Evolutionary conservation across 2,329 filamentous ascomycete species (phyloP).

Genomic region (Colletotrichum sp.): DNA sequence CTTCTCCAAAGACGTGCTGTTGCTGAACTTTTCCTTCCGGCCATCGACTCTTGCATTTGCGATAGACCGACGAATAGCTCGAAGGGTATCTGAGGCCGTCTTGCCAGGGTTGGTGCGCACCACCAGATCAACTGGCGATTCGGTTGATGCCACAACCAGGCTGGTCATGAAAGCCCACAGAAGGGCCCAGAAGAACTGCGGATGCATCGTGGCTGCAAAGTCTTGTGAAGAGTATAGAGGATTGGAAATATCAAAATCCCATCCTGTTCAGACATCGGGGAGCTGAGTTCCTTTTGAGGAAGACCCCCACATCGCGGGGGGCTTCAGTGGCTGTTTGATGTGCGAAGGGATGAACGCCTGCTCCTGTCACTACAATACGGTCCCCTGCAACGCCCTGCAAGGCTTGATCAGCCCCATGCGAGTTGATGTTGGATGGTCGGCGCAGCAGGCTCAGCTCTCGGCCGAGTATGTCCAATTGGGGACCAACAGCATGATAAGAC

Average conservation of each 20-base stretch:
- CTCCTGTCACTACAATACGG: background rate
- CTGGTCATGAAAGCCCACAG: background rate
- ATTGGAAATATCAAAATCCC: background rate
- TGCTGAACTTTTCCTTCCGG: constrained; percentile 16
- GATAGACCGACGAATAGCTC: background rate
- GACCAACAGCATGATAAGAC: background rate
- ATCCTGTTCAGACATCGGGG: background rate
- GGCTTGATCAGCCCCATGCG: background rate
- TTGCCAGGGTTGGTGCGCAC: background rate
- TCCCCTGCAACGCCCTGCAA: background rate
- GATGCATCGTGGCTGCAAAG: background rate
- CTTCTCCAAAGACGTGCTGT: constrained; percentile 38
- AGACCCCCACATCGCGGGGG: background rate
- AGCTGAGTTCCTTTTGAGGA: background rate
- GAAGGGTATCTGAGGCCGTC: background rate
- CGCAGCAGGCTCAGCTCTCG: background rate
- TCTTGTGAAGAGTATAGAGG: background rate
- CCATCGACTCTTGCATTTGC: background rate
- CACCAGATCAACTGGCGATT: background rate
- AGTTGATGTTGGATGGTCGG: background rate
- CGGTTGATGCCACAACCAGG: background rate
- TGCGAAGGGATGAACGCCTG: background rate
- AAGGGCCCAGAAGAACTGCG: background rate
- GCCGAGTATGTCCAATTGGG: background rate
- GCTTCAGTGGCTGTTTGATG: background rate